Conservation (phyloP, 2,329 filamentous ascomycete species). For the Beauveria sp. region DNA sequence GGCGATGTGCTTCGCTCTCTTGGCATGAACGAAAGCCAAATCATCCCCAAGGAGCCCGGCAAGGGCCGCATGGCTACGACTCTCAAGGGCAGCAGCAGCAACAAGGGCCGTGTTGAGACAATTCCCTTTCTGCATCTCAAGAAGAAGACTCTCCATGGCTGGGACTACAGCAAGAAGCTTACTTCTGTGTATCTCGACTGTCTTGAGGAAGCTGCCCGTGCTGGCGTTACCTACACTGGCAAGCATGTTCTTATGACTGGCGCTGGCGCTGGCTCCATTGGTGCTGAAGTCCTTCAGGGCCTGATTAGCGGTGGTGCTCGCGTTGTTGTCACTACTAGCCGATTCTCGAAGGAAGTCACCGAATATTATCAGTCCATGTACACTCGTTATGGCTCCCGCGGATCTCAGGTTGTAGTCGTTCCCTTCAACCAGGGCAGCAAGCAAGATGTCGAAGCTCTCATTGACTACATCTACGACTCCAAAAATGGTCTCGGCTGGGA, state of each 20-base stretch:
- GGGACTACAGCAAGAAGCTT: slow-evolving; percentile 99
- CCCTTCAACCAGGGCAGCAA: slow-evolving; percentile 99
- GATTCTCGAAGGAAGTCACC: slow-evolving; percentile 94
- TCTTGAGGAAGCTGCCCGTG: slow-evolving; percentile 77
- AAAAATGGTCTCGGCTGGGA: slow-evolving; percentile 99
- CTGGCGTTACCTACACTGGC: slow-evolving; percentile 84
- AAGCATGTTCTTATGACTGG: slow-evolving; percentile 98
- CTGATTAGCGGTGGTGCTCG: slow-evolving; percentile 94
- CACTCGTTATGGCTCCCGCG: slow-evolving; percentile 82
- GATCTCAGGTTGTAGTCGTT: slow-evolving; percentile 94
- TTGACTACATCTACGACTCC: slow-evolving; percentile 93
- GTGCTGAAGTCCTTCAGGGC: slow-evolving; percentile 91
- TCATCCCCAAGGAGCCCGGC: slow-evolving; percentile 79
- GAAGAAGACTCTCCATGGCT: slow-evolving; percentile 86
- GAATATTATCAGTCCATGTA: slow-evolving; percentile 99
- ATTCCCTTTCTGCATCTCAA: slow-evolving; percentile 97
- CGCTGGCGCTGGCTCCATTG: slow-evolving; percentile 94
- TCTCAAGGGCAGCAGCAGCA: slow-evolving; percentile 45
- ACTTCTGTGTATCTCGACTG: slow-evolving; percentile 89
- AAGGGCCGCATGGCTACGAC: slow-evolving; percentile 48
- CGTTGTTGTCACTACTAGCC: slow-evolving; percentile 92
- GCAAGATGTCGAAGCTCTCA: slow-evolving; percentile 88
- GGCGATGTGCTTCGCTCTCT: slow-evolving; percentile 89
- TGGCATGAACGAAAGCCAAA: slow-evolving; percentile 96
- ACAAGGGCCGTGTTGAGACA: slow-evolving; percentile 90